phyloP scores from a whole-genome alignment of 208 protist genomes.

The Paratrypanosoma confusum region DNA sequence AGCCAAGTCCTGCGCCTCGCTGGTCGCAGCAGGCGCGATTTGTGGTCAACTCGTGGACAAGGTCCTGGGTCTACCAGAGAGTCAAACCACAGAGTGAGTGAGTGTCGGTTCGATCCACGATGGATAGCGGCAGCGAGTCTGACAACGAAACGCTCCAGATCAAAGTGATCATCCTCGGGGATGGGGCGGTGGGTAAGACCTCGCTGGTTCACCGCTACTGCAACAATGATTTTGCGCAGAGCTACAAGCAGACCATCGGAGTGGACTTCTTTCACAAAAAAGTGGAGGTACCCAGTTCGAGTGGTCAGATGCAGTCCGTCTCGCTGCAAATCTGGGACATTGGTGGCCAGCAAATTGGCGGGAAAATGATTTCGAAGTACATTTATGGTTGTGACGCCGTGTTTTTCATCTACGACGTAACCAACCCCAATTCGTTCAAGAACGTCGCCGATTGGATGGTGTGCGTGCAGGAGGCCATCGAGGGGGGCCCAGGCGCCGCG shows the following conservation, averaged over 20 bases:
- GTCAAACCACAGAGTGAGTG: too few species aligned
- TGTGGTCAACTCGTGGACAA: too few species aligned
- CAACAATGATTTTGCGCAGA: conserved; percentile 62
- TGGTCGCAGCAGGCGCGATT: too few species aligned
- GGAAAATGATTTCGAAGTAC: conserved; percentile 92
- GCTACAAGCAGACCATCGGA: conserved; percentile 94
- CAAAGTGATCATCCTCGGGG: conserved; percentile 68
- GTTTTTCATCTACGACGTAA: conserved; percentile 91
- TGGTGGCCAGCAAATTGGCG: conserved; percentile 89
- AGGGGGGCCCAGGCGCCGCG: conserved; percentile 2
- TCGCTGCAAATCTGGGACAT: conserved; percentile 94
- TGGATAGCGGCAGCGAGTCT: conserved; percentile 61
- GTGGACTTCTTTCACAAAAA: conserved; percentile 93
- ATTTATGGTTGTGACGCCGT: conserved; percentile 86
- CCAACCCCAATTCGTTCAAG: conserved; percentile 84
- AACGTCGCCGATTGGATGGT: conserved; percentile 88
- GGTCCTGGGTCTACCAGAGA: too few species aligned
- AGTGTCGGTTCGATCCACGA: too few species aligned
- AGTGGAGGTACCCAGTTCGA: conserved; percentile 49
- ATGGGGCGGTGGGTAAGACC: conserved; percentile 89
- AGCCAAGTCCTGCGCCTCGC: too few species aligned
- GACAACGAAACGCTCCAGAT: conserved; percentile 32
- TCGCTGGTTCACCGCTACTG: conserved; percentile 86
- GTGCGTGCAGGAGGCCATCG: conserved; percentile 29
- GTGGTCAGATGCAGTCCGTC: conserved; percentile 22